These are phyloP conservation scores for Monilinia fructigena DNA, from an alignment of 2,329 filamentous ascomycete species.

Conservation along the genomic window DNA sequence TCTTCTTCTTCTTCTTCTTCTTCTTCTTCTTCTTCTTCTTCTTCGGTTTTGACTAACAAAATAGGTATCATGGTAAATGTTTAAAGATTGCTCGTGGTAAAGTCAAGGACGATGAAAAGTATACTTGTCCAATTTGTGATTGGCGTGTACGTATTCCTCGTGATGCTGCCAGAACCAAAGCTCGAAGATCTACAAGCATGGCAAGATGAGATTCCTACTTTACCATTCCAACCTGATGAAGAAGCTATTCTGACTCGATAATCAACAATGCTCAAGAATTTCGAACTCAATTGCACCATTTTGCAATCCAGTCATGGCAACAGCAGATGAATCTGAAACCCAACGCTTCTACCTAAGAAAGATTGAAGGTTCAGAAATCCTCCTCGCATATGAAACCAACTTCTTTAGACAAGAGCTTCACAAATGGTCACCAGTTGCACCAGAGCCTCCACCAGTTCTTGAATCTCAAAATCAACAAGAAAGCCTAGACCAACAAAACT, in stretches of 20 bases:
- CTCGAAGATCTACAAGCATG: conserved; percentile 83
- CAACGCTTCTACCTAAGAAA: conserved; percentile 95
- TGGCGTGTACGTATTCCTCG: conserved; percentile 96
- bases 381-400: conserved; percentile 92
- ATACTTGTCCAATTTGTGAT: conserved; percentile 96
- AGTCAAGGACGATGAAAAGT: conserved; percentile 97
- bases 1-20: not conserved
- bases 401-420: conserved; percentile 95
- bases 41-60: conserved; percentile 24
- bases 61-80: conserved; percentile 95
- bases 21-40: not conserved
- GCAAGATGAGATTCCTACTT: conserved; percentile 73
- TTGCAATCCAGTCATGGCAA: conserved; percentile 78
- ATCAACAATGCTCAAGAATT: conserved; percentile 83
- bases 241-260: conserved; percentile 78
- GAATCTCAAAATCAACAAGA: conserved; percentile 82
- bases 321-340: conserved; percentile 80
- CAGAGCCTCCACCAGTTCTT: conserved; percentile 78
- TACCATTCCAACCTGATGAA: conserved; percentile 96
- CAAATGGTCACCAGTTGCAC: conserved; percentile 89
- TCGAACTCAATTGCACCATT: conserved; percentile 77
- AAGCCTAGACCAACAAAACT: conserved; percentile 96
- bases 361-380: conserved; percentile 92
- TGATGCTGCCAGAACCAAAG: conserved; percentile 88
- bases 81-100: conserved; percentile 96